A percentile compares a stretch with the other conserved stretches of the same genome.
phyloP scores from a whole-genome alignment of 2,329 filamentous ascomycete species.

The Pseudocercospora musae region DNA sequence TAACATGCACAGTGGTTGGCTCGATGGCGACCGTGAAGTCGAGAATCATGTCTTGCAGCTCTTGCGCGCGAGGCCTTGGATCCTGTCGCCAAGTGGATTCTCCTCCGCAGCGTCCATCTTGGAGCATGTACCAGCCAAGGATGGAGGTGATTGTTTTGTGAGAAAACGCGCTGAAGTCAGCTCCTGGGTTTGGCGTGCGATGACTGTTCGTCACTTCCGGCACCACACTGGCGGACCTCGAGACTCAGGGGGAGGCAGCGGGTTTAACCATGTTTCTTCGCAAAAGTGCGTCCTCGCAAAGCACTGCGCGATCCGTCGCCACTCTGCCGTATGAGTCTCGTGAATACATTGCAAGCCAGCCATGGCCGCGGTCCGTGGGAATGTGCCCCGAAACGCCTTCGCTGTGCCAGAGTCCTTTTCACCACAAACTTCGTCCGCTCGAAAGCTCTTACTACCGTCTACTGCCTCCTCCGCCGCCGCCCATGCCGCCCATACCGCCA shows the following conservation, averaged over 20 bases:
- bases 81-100: not conserved
- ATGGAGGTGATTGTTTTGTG: not conserved
- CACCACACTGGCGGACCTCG: too few relatives aligned
- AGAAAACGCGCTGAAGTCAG: not conserved
- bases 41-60: slow-evolving; percentile 8
- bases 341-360: not conserved
- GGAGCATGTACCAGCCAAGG: not conserved
- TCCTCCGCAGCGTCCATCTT: not conserved
- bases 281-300: not conserved
- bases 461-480: slow-evolving; percentile 17
- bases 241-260: not conserved
- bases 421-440: not conserved
- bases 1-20: not conserved
- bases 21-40: not conserved
- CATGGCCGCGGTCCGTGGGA: not conserved
- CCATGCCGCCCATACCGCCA: slow-evolving; percentile 57
- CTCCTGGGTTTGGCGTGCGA: not conserved
- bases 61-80: slow-evolving; percentile 3
- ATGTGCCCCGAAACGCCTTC: not conserved
- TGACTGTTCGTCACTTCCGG: not conserved
- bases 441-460: not conserved
- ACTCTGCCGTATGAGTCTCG: not conserved
- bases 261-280: not conserved
- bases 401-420: not conserved
- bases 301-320: not conserved